These are phyloP conservation scores for Termitomyces titanicus DNA, from an alignment of 768 basidiomycete genomes.

Conservation along the genomic window DNA sequence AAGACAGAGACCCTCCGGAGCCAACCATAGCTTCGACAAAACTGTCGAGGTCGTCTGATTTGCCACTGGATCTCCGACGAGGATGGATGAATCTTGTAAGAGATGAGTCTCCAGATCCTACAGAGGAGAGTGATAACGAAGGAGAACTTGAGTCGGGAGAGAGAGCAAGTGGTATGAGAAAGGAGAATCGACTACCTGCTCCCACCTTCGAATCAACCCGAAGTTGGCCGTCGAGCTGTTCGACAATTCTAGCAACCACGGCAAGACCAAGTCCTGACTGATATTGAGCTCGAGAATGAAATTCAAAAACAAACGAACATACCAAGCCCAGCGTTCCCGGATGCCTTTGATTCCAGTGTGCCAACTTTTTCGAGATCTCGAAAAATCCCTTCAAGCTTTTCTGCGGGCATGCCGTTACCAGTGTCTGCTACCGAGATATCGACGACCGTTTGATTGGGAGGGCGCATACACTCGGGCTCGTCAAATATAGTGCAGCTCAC, in stretches of 20 bases:
- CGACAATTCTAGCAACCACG: constrained; percentile 76
- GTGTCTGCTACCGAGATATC: constrained; percentile 73
- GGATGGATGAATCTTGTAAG: constrained; percentile 20
- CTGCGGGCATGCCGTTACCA: constrained; percentile 63
- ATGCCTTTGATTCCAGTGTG: constrained; percentile 35
- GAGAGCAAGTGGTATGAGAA: constrained; percentile 61
- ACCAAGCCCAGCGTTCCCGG: constrained; percentile 46
- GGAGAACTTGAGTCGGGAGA: constrained; percentile 13
- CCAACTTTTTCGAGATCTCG: constrained; percentile 79
- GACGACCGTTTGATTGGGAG: constrained; percentile 46
- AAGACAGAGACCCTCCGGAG: constrained; percentile 8
- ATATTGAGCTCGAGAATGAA: neutral
- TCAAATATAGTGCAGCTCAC: constrained; percentile 51
- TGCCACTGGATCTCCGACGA: constrained; percentile 24
- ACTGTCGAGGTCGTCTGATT: constrained; percentile 35
- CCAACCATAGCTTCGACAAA: constrained; percentile 48
- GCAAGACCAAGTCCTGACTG: constrained; percentile 65
- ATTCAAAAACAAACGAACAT: constrained; percentile 9
- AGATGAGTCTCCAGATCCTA: constrained; percentile 15
- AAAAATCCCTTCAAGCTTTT: constrained; percentile 73
- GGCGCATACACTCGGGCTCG: constrained; percentile 48
- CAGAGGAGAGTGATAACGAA: constrained; percentile 12
- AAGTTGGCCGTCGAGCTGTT: constrained; percentile 75
- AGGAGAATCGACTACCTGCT: constrained; percentile 69
- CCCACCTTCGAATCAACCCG: constrained; percentile 70